A percentile compares a stretch with the other conserved stretches of the same genome.
These are phyloP conservation scores for Podaxis sp. DNA, from an alignment of 768 basidiomycete species.

Conservation along the genomic window DNA sequence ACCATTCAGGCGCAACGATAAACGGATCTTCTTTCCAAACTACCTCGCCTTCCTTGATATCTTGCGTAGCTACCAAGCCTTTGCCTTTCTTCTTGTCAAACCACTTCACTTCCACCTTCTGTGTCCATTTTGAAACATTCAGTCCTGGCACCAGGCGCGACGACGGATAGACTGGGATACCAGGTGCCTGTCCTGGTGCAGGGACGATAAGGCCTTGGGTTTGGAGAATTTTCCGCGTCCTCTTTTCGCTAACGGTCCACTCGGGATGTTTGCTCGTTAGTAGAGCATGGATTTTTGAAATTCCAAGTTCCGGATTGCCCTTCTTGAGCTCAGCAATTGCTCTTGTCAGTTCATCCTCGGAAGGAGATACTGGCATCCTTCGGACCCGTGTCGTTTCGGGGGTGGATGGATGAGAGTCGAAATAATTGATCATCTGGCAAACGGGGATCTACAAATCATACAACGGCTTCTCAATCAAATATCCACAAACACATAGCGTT, in stretches of 20 bases:
- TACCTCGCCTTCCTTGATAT: constrained; percentile 68
- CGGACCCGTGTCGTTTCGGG: not conserved
- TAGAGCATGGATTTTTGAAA: constrained; percentile 66
- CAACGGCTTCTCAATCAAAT: not conserved
- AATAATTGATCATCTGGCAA: not conserved
- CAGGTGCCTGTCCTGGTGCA: constrained; percentile 19
- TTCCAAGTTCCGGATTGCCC: constrained; percentile 64
- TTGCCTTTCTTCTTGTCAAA: constrained; percentile 78
- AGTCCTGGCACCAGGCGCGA: constrained; percentile 65
- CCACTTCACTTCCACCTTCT: constrained; percentile 63
- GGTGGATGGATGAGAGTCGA: not conserved
- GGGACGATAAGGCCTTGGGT: constrained; percentile 47
- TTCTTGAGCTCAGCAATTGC: constrained; percentile 56
- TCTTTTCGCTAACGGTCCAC: constrained; percentile 85
- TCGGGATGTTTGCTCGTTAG: constrained; percentile 58
- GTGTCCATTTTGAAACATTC: constrained; percentile 61
- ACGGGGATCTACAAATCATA: not conserved
- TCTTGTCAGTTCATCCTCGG: constrained; percentile 61
- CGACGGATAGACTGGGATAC: constrained; percentile 46
- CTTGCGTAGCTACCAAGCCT: constrained; percentile 71
- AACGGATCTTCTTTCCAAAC: constrained; percentile 89
- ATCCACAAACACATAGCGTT: not conserved
- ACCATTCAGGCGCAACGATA: constrained; percentile 81
- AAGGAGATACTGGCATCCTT: constrained; percentile 37
- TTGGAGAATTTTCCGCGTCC: constrained; percentile 71